These are phyloP conservation scores for Phialemonium atrogriseum DNA, from an alignment of 2,329 filamentous ascomycete species.

Conservation along the genomic window DNA sequence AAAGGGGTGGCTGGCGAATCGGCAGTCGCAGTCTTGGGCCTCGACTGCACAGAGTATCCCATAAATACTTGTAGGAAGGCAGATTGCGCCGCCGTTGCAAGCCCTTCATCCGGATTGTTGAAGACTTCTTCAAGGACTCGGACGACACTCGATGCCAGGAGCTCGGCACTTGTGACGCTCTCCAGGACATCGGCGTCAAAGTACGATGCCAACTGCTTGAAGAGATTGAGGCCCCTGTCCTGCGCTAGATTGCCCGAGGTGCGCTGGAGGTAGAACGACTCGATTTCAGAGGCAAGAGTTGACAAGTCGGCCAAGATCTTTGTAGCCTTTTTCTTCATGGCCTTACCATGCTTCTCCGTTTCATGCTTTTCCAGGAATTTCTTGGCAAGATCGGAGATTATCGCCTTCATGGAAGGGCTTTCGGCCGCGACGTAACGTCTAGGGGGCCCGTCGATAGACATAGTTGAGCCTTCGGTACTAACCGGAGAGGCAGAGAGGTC, in stretches of 20 bases:
- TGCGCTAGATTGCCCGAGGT: conserved; percentile 34
- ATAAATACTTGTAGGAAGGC: conserved; percentile 91
- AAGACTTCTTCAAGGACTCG: conserved; percentile 76
- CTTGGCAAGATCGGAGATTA: conserved; percentile 70
- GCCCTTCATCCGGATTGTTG: conserved; percentile 55
- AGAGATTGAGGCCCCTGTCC: conserved; percentile 56
- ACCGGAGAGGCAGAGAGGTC: conserved; percentile 58
- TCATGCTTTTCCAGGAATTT: conserved; percentile 81
- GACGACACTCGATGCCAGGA: conserved; percentile 85
- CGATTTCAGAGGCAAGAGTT: conserved; percentile 62
- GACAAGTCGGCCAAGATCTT: conserved; percentile 69
- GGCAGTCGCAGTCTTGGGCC: conserved; percentile 52
- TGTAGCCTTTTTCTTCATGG: conserved; percentile 70
- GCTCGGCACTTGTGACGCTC: conserved; percentile 90
- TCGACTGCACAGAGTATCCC: conserved; percentile 61
- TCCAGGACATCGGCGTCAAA: conserved; percentile 86
- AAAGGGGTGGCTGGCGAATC: conserved; percentile 76
- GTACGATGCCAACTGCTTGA: conserved; percentile 67
- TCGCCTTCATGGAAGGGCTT: conserved; percentile 54
- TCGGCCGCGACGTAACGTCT: conserved; percentile 35
- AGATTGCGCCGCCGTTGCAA: conserved; percentile 62
- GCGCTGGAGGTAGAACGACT: conserved; percentile 57
- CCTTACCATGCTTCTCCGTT: conserved; percentile 59
- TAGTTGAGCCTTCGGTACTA: conserved; percentile 59
- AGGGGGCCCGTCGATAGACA: conserved; percentile 51